Evolutionary conservation across 768 basidiomycete species (phyloP), one percentile per base, ranked within the genome.

Genomic region (Suillus discolor): DNA sequence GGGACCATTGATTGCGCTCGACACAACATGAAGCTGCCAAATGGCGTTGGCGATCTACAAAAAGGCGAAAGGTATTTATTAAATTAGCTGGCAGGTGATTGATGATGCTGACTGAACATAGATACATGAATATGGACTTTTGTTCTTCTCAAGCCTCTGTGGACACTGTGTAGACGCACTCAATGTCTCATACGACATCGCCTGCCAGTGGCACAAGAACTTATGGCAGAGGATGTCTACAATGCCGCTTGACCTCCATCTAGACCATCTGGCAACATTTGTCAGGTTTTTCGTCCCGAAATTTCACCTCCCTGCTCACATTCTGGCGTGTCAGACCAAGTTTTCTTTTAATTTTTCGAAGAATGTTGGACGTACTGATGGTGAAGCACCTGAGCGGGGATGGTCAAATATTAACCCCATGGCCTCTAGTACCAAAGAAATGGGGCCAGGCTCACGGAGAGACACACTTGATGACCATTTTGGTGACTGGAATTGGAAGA

Each of bases 401-500:
- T 83, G 82, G 82, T 64, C 79, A 0, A 61, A 69, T 34, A 71
- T 71, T 25, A 79, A 79, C 64, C 62, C 69, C 6, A 6, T 34
- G 3, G 75, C 74, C 0, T 51, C 71, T 0, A 78, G 77, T 66
- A 75, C 75, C 1, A 63, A 70, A 6, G 79, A 79, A 62, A 81
- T 80, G 78, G 78, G 73, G 0, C 72, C 76, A 0, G 67, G 76
- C 51, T 65, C 75, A 42, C 39, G 78, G 0, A 69, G 71, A 12
- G 78, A 80, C 6, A 71, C 75, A 0, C 68, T 82, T 11, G 76
- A 82, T 61, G 76, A 80, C 54, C 71, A 71, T n/a, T 72, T 71
- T 44, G 74, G 76, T 15, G 77, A 72, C 68, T 69, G 69, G 54
- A 78, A 75, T 65, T 79, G 75, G 76, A 74, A 74, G 36, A 81